Conservation (phyloP, 2,329 filamentous ascomycete genomes). For the Rhexocercosporidium sp. region DNA sequence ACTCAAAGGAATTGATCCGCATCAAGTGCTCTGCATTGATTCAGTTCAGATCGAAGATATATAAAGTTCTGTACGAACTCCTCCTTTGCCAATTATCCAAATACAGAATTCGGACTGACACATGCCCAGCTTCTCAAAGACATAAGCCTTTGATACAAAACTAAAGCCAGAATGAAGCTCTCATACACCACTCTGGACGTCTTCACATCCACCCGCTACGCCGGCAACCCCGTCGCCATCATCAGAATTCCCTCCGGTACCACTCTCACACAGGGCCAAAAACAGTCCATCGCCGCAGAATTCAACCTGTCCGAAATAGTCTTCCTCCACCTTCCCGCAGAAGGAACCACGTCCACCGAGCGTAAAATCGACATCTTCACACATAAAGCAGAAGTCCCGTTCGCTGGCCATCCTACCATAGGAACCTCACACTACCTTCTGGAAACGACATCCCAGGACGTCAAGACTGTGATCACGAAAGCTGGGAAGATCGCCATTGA, state of each 20-base stretch:
- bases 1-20: neutral
- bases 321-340: conserved; percentile 54
- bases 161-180: conserved; percentile 34
- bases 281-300: conserved; percentile 64
- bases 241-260: conserved; percentile 53
- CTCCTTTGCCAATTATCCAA: neutral
- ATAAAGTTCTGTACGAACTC: neutral
- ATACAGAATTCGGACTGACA: neutral
- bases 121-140: neutral
- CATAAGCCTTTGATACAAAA: neutral
- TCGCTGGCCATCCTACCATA: conserved; percentile 63
- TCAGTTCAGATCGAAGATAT: neutral
- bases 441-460: conserved; percentile 10
- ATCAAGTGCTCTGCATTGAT: neutral
- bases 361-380: conserved; percentile 61
- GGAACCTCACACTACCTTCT: conserved; percentile 59
- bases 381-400: conserved; percentile 57
- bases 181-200: conserved; percentile 60
- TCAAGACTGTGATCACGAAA: conserved; percentile 47
- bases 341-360: conserved; percentile 36
- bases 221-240: conserved; percentile 66
- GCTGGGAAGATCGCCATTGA: conserved; percentile 49
- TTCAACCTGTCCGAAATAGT: conserved; percentile 70
- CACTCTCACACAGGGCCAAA: conserved; percentile 54
- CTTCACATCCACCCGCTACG: conserved; percentile 57